Evolutionary conservation across 2,329 filamentous ascomycete genomes (phyloP), one percentile per base, ranked within the genome.

Genomic region (Sphaceloma murrayae): DNA sequence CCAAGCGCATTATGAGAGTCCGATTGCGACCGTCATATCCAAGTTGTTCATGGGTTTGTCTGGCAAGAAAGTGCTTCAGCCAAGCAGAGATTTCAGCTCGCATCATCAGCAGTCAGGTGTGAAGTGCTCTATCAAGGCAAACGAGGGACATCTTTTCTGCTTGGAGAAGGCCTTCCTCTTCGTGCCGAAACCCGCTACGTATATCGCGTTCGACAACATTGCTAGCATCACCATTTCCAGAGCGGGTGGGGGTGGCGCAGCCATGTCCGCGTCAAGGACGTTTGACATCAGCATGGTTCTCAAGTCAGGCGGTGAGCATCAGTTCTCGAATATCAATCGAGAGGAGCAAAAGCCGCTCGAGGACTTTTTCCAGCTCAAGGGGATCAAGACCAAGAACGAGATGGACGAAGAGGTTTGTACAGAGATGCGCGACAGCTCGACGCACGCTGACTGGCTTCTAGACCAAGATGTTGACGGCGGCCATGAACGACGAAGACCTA

Each of bases 51-150:
- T 85, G 53, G 91, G 91, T 10, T 70, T 98, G 34, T 87, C 87
- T 14, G 87, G 87, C 57, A 96, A 95, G 75, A 94, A 93, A 67
- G 82, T 98, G 49, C 87, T 88, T 19, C 85, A 84, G 49, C 91
- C 91, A 2, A 91, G 88, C 36, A 89, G 89, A 65, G 88, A 95
- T 63, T 98, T 98, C 66, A 74, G 81, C 60, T 93, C 84, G 53
- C 91, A 96, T 67, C 87, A 94, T 61, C 79, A 83, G 57, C 88
- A 95, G 63, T 85, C 81, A 54, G 91, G 91, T 47, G 93, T 98
- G 66, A 98, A 98, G 68, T 98, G 91, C 66, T 94, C 88, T n/a
- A 95, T 98, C 77, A 98, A 98, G 68, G 93, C 93, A 44, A 95
- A 93, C 63, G 91, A 98, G 67, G 91, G 93, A 49, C 88, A 94